These are phyloP conservation scores for Sporothrix curviconia DNA, from an alignment of 2,329 filamentous ascomycete species.

Conservation along the genomic window DNA sequence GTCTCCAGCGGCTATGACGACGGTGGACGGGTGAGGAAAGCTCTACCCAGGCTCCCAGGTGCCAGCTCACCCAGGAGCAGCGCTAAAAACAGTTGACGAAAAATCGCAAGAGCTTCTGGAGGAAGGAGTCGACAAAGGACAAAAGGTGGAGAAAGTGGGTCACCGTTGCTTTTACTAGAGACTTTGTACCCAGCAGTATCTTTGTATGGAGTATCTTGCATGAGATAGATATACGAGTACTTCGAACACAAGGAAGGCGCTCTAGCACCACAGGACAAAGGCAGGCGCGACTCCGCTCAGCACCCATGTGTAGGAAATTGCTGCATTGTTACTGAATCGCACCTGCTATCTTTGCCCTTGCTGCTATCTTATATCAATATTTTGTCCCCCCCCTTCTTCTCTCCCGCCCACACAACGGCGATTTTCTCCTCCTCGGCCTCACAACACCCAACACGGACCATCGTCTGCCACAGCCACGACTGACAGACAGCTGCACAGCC, in stretches of 20 bases:
- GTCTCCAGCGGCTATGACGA: background rate
- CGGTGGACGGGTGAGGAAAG: constrained; percentile 4
- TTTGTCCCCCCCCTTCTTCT: too few relatives aligned
- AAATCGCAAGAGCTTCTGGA: background rate
- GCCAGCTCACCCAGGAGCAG: background rate
- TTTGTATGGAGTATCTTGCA: too few relatives aligned
- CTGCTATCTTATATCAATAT: too few relatives aligned
- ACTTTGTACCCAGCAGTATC: too few relatives aligned
- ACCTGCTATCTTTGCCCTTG: background rate
- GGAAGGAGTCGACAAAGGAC: background rate
- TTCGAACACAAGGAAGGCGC: too few relatives aligned
- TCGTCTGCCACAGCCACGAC: too few relatives aligned
- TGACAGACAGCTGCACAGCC: too few relatives aligned
- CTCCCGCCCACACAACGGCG: background rate
- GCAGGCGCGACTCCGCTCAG: too few relatives aligned
- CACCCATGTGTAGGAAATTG: background rate
- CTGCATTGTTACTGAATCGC: too few relatives aligned
- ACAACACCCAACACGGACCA: background rate
- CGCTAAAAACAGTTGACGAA: background rate
- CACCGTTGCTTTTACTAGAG: too few relatives aligned
- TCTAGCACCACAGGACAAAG: too few relatives aligned
- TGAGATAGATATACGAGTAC: too few relatives aligned
- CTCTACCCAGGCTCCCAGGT: constrained; percentile 4
- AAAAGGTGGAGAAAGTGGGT: constrained; percentile 11
- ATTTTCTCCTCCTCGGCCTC: constrained; percentile 5